Evolutionary conservation across 768 basidiomycete species (phyloP).

Genomic region (Termitomyces sp.): DNA sequence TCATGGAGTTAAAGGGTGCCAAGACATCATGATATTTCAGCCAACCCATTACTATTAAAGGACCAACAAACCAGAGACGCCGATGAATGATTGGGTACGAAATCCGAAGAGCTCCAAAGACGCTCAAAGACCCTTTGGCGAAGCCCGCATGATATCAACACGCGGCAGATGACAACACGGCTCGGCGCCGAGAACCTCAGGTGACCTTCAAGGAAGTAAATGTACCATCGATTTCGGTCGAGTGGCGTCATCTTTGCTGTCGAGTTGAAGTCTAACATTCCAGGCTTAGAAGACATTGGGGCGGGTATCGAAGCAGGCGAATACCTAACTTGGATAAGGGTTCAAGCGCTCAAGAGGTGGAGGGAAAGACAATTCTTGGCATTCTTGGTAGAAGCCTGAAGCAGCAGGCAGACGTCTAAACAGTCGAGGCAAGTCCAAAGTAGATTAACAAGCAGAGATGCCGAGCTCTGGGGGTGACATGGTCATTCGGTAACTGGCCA

Average conservation of each 20-base stretch:
- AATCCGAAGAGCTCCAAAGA: background rate
- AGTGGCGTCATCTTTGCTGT: no score
- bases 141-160: background rate
- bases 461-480: background rate
- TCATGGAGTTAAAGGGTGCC: background rate
- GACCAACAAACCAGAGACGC: background rate
- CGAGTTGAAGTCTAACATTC: background rate
- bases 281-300: background rate
- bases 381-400: background rate
- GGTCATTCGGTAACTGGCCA: background rate
- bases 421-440: background rate
- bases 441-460: background rate
- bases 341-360: background rate
- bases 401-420: background rate
- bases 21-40: background rate
- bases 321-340: background rate
- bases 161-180: background rate
- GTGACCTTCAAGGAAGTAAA: background rate
- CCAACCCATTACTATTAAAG: background rate
- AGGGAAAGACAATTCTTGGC: slow-evolving; percentile 1
- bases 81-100: background rate
- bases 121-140: background rate
- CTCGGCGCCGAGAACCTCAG: background rate
- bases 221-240: background rate
- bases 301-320: background rate